Conservation (phyloP, 495 filamentous ascomycete species). For the Penicillium canescens region DNA sequence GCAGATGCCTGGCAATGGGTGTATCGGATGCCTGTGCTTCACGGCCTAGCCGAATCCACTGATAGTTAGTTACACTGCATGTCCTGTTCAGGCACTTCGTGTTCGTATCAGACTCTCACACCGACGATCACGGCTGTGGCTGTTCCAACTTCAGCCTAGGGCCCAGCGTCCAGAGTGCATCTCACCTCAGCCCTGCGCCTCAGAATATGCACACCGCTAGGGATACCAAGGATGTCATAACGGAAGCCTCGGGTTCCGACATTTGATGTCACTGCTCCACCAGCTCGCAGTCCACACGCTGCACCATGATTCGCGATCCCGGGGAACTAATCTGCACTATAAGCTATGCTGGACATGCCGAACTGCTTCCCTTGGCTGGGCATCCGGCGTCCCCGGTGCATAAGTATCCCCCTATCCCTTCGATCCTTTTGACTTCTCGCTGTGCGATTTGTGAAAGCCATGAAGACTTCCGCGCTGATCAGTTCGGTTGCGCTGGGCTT, state of each 20-base stretch:
- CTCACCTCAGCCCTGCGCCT: constrained; percentile 8
- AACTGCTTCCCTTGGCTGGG: constrained; percentile 17
- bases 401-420: constrained; percentile 25
- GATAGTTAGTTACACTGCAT: background rate
- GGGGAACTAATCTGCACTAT: constrained; percentile 11
- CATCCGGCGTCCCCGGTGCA: constrained; percentile 26
- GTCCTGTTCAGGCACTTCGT: too few relatives aligned
- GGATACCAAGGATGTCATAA: background rate
- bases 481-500: constrained; percentile 26
- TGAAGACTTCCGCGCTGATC: constrained; percentile 27
- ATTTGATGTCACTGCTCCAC: constrained; percentile 23
- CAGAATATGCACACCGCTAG: background rate
- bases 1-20: background rate
- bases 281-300: constrained; percentile 9
- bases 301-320: constrained; percentile 17
- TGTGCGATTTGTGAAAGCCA: constrained; percentile 1
- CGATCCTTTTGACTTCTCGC: background rate
- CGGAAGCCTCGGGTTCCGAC: constrained; percentile 1
- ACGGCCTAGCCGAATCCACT: background rate
- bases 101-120: too few relatives aligned
- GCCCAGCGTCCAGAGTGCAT: background rate
- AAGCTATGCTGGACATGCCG: constrained; percentile 7
- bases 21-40: too few relatives aligned
- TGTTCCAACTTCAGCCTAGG: too few relatives aligned
- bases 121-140: too few relatives aligned